These are phyloP conservation scores for Eutrema yunnanense DNA, from an alignment of 345 rosid genomes.

Conservation along the genomic window DNA sequence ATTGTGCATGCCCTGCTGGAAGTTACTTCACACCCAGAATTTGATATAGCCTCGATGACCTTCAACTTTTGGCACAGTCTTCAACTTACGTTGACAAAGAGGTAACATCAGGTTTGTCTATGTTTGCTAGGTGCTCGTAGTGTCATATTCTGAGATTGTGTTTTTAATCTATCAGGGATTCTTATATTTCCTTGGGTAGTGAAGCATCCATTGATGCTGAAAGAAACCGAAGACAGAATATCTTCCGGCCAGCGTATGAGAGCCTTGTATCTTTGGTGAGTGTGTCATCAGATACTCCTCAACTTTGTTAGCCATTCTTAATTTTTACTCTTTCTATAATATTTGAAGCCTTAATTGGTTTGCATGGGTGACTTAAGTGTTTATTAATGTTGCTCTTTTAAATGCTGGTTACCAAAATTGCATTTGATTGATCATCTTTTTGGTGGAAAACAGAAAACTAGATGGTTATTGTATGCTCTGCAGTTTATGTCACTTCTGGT, in stretches of 20 bases:
- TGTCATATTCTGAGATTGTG: conserved; percentile 20
- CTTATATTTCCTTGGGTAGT: conserved; percentile 55
- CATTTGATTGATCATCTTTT: not conserved
- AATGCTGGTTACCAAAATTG: not conserved
- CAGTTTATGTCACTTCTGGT: conserved; percentile 5
- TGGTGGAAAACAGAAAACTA: conserved; percentile 3
- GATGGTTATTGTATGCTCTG: conserved; percentile 6
- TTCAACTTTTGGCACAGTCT: conserved; percentile 99
- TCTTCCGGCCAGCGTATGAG: conserved; percentile 69
- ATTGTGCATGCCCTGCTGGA: conserved; percentile 81
- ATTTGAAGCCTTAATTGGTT: not conserved
- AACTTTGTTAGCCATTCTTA: not conserved
- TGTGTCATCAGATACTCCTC: not conserved
- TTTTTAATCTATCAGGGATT: conserved; percentile 54
- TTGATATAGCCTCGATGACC: conserved; percentile 97
- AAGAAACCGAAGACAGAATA: conserved; percentile 75
- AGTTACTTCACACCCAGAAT: conserved; percentile 93
- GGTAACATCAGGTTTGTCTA: conserved; percentile 39
- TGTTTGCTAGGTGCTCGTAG: conserved; percentile 1
- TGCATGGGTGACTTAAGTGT: not conserved
- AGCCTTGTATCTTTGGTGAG: conserved; percentile 91
- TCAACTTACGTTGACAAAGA: conserved; percentile 74
- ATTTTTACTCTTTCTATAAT: not conserved
- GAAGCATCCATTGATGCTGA: conserved; percentile 74
- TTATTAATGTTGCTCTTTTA: not conserved